Base-by-base conservation (phyloP, 2,329 filamentous ascomycete species). In the Penicillium sumatraense region DNA sequence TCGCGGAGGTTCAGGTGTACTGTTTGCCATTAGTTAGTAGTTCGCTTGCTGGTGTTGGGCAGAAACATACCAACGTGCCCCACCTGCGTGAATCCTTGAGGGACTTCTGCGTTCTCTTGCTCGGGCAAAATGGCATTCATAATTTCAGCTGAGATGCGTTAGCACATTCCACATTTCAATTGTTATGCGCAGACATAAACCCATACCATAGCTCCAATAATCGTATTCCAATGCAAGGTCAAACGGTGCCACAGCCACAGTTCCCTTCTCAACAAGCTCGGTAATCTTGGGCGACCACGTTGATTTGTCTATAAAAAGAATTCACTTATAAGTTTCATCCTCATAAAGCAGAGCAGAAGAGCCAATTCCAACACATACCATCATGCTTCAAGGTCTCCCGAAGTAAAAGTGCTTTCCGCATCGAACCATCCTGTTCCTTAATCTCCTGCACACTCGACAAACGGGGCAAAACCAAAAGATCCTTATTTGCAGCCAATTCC, bases 1-100 rank as follows among this genome's bases (percentile, higher is more conserved):
- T 90, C 86, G 48, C 91, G 86, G 27, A 99, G 86, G 73, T 99
- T 99, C 55, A 99, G 80, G 70, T 99, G 95, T 36, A 92, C 93
- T 87, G 53, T 59, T 53, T 59, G 61, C 8, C 61, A 8, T 60
- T 27, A 64, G 61, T 49, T 46, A 51, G 26, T 4, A 49, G 45
- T 2, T 50, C n/a, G 29, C 13, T 26, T 16, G 20, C 20, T 18
- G 31, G 5, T 40, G 33, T 35, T 46, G 46, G 48, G 53, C 46
- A 54, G 47, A 55, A 42, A 75, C 83, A 59, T 80, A 89, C 87
- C 85, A 48, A 98, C 87, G 66, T 98, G 93, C 18, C 95, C 93
- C 31, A 93, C 92, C 31, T 88, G 87, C 53, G 91, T 91, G 79
- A 96, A 98, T 46, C 92, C 91, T 27, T 86, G 85, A 2, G 93